Conservation (phyloP, 768 basidiomycete genomes). For the Panellus pusillus region DNA sequence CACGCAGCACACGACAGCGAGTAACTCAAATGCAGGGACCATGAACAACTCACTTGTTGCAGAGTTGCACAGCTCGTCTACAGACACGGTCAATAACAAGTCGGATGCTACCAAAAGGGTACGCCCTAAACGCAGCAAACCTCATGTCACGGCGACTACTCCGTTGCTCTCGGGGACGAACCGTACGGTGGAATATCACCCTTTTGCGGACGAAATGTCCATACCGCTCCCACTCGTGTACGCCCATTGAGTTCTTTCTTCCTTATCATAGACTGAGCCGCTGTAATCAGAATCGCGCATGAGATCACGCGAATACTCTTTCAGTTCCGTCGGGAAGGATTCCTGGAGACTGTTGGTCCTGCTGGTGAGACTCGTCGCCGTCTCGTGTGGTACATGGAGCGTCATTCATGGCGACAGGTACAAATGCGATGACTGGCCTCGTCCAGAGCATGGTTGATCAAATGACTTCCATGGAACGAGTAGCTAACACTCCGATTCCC, state of each 20-base stretch:
- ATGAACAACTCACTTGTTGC: constrained; percentile 27
- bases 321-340: constrained; percentile 74
- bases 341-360: constrained; percentile 86
- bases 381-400: not conserved
- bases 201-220: constrained; percentile 56
- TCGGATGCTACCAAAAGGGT: constrained; percentile 67
- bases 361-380: constrained; percentile 52
- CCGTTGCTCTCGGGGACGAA: constrained; percentile 63
- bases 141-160: constrained; percentile 46
- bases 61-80: constrained; percentile 32
- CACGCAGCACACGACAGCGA: constrained; percentile 30
- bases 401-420: constrained; percentile 43
- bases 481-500: constrained; percentile 86
- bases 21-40: constrained; percentile 46
- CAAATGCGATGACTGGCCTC: constrained; percentile 73
- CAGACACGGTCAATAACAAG: constrained; percentile 32
- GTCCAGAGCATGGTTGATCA: constrained; percentile 84
- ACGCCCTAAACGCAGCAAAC: constrained; percentile 70
- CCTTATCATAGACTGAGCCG: not conserved
- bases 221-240: constrained; percentile 84
- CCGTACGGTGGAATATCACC: constrained; percentile 60
- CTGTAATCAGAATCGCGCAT: constrained; percentile 67
- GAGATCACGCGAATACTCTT: constrained; percentile 73
- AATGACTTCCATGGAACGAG: constrained; percentile 85
- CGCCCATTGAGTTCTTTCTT: constrained; percentile 21